These are phyloP conservation scores for Claviceps sp. DNA, from an alignment of 2,329 filamentous ascomycete species.

Conservation along the genomic window DNA sequence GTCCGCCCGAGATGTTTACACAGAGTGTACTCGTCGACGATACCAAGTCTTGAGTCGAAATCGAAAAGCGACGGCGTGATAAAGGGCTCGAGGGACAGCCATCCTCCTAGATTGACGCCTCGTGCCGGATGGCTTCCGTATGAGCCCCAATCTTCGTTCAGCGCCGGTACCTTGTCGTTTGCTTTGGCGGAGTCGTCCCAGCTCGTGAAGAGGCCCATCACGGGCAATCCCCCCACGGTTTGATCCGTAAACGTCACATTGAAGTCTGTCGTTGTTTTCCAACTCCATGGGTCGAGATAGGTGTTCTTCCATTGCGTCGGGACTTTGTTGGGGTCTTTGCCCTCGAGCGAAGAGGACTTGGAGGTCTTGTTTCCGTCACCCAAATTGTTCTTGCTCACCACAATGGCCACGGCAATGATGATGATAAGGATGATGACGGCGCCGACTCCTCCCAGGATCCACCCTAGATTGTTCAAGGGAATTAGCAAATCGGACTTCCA, in stretches of 20 bases:
- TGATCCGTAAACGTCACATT: constrained; percentile 86
- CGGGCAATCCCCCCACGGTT: constrained; percentile 70
- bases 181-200: constrained; percentile 76
- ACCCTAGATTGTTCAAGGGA: constrained; percentile 21
- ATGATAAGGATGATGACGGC: constrained; percentile 50
- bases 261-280: constrained; percentile 82
- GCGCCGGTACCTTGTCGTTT: constrained; percentile 66
- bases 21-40: constrained; percentile 84
- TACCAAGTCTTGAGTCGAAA: constrained; percentile 44
- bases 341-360: constrained; percentile 28
- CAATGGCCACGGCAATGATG: constrained; percentile 52
- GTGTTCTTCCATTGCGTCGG: constrained; percentile 57
- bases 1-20: constrained; percentile 53
- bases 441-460: constrained; percentile 39
- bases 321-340: constrained; percentile 41
- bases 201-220: constrained; percentile 75
- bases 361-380: constrained; percentile 12
- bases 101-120: constrained; percentile 86
- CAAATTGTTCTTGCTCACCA: constrained; percentile 48
- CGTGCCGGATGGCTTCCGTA: constrained; percentile 71
- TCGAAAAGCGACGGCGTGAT: constrained; percentile 88
- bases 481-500: constrained; percentile 9
- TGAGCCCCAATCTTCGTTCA: constrained; percentile 61
- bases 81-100: constrained; percentile 87
- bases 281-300: constrained; percentile 77